A percentile compares a stretch with the other conserved stretches of the same genome.
Conservation (phyloP, 2,329 filamentous ascomycete species). For the Apiospora marii region DNA sequence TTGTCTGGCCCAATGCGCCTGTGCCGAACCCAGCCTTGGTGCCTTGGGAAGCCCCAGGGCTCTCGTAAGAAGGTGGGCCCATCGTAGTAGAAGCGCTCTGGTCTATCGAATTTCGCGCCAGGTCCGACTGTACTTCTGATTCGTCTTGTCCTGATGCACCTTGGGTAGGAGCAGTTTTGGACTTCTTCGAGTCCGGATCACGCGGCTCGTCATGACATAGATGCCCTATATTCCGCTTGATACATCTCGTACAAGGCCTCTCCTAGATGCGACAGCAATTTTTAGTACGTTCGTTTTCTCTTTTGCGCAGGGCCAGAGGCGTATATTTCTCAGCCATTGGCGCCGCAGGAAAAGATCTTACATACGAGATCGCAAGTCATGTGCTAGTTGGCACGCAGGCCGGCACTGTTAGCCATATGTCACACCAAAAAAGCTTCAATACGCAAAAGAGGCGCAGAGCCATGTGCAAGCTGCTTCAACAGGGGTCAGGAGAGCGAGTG, state of each 20-base stretch:
- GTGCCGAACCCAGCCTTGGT: slow-evolving; percentile 54
- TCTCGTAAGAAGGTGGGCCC: slow-evolving; percentile 58
- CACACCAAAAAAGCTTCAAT: slow-evolving; percentile 31
- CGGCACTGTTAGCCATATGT: slow-evolving; percentile 55
- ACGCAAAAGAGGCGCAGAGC: slow-evolving; percentile 25
- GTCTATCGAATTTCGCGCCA: slow-evolving; percentile 64
- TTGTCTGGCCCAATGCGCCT: slow-evolving; percentile 57
- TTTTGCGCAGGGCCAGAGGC: slow-evolving; percentile 37
- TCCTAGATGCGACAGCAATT: slow-evolving; percentile 65
- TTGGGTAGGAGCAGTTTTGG: slow-evolving; percentile 65
- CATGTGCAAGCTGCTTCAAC: slow-evolving; percentile 26
- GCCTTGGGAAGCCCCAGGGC: slow-evolving; percentile 45
- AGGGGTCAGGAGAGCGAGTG: slow-evolving; percentile 28
- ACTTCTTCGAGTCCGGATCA: slow-evolving; percentile 81
- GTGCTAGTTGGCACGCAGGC: slow-evolving; percentile 66
- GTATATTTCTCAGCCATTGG: slow-evolving; percentile 38
- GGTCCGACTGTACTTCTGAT: slow-evolving; percentile 62
- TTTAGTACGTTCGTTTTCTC: slow-evolving; percentile 41
- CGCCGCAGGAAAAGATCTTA: slow-evolving; percentile 47
- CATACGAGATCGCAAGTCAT: slow-evolving; percentile 93
- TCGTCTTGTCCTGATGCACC: slow-evolving; percentile 67
- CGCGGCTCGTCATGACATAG: slow-evolving; percentile 97
- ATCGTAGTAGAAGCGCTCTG: slow-evolving; percentile 56
- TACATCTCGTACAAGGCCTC: slow-evolving; percentile 94
- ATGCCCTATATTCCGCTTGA: slow-evolving; percentile 98